Conservation (phyloP, 805 yeast species). For the Yarrowia yakushimensis region DNA sequence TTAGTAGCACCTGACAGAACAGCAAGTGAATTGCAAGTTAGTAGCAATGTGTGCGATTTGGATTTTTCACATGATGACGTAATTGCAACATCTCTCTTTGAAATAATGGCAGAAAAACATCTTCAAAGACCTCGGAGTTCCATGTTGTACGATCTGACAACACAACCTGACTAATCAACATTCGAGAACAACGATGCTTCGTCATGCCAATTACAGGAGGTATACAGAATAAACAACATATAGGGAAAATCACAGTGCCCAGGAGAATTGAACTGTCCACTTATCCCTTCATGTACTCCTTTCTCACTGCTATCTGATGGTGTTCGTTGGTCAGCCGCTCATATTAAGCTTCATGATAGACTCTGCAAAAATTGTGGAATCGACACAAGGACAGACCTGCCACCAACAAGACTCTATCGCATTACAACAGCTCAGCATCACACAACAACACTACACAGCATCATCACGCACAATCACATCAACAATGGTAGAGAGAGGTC, state of each 20-base stretch:
- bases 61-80: background rate
- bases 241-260: background rate
- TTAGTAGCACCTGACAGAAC: too few relatives aligned
- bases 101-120: background rate
- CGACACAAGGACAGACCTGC: slow-evolving; percentile 10
- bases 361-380: slow-evolving; percentile 23
- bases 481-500: slow-evolving; percentile 50
- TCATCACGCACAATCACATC: slow-evolving; percentile 9
- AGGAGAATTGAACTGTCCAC: background rate
- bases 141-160: background rate
- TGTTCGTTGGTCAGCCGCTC: background rate
- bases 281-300: background rate
- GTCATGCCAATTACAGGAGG: background rate
- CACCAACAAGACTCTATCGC: slow-evolving; percentile 22
- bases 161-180: slow-evolving; percentile 7
- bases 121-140: background rate
- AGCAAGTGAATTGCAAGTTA: too few relatives aligned
- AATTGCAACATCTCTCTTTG: background rate
- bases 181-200: background rate
- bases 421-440: slow-evolving; percentile 14
- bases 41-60: too few relatives aligned
- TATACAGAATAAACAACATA: background rate
- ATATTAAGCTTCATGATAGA: slow-evolving; percentile 17
- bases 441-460: slow-evolving; percentile 12
- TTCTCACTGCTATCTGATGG: background rate